Conservation (phyloP, 495 filamentous ascomycete genomes). For the Astrothelium subdiscretum region DNA sequence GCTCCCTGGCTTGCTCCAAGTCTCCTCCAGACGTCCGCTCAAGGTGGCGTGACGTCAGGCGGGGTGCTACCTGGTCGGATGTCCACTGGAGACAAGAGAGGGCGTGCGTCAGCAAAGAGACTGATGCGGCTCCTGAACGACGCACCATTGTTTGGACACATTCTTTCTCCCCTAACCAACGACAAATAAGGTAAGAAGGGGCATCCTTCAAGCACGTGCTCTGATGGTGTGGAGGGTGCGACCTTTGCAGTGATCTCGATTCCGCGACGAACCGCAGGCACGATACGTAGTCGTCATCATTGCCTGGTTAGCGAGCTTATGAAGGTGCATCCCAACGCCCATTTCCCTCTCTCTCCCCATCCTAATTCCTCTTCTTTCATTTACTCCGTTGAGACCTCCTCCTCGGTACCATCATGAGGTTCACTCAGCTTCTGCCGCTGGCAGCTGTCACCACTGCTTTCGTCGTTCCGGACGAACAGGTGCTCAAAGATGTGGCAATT, state of each 20-base stretch:
- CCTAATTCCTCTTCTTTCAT: background rate
- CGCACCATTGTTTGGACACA: background rate
- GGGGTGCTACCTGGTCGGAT: background rate
- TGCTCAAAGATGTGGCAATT: slow-evolving; percentile 33
- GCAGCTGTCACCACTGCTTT: slow-evolving; percentile 44
- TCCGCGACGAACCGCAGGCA: background rate
- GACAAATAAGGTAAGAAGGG: too few relatives aligned
- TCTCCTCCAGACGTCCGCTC: background rate
- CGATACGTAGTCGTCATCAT: background rate
- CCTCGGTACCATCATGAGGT: slow-evolving; percentile 31
- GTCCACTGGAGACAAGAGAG: too few relatives aligned
- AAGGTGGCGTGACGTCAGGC: background rate
- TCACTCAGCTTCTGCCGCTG: slow-evolving; percentile 40
- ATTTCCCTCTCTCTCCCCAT: background rate
- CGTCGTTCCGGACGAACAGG: slow-evolving; percentile 45
- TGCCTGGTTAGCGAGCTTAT: background rate
- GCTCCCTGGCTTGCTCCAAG: too few relatives aligned
- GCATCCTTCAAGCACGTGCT: background rate
- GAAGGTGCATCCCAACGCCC: background rate
- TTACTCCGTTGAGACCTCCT: background rate
- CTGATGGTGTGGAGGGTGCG: background rate
- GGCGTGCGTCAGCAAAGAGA: background rate
- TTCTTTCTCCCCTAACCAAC: background rate
- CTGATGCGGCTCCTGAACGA: too few relatives aligned
- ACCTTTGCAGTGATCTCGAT: too few relatives aligned